Evolutionary conservation across 768 basidiomycete genomes (phyloP).

Genomic region (Suillus cothurnatus): DNA sequence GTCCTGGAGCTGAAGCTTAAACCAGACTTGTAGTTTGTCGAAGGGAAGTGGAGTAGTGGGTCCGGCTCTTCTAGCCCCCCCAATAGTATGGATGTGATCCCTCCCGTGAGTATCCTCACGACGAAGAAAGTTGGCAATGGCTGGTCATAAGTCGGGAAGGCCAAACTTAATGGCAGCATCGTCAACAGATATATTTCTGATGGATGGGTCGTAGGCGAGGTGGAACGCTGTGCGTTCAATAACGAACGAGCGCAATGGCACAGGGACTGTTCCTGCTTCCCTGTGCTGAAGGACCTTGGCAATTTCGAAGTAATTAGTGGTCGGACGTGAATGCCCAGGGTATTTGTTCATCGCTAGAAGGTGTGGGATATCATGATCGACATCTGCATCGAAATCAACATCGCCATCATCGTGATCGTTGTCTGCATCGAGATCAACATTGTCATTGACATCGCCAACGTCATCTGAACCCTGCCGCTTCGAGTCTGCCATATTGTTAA

Average conservation of each 20-base stretch:
- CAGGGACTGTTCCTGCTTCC: neutral
- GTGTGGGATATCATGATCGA: neutral
- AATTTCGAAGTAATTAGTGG: constrained; percentile 6
- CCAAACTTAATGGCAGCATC: constrained; percentile 17
- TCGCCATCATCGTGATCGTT: neutral
- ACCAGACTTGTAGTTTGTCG: too few species aligned
- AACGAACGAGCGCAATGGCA: constrained; percentile 22
- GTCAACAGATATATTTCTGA: constrained; percentile 23
- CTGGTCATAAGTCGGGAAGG: constrained; percentile 16
- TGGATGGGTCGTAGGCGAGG: constrained; percentile 25
- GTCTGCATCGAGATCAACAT: constrained; percentile 9
- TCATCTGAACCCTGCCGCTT: constrained; percentile 29
- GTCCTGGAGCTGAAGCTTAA: too few species aligned
- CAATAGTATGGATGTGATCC: too few species aligned
- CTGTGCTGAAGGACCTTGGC: neutral
- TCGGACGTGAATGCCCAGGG: neutral
- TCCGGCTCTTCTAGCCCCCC: too few species aligned
- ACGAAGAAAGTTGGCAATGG: too few species aligned
- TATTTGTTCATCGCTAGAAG: neutral
- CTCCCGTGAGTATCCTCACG: too few species aligned
- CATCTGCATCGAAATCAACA: constrained; percentile 10
- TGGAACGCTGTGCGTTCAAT: constrained; percentile 23
- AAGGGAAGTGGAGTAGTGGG: too few species aligned
- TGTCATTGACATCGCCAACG: constrained; percentile 5
- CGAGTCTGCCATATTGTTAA: constrained; percentile 18